Evolutionary conservation across 1,139 yeast species (phyloP), one percentile per base, ranked within the genome.

Genomic region (Candida sanyaensis): DNA sequence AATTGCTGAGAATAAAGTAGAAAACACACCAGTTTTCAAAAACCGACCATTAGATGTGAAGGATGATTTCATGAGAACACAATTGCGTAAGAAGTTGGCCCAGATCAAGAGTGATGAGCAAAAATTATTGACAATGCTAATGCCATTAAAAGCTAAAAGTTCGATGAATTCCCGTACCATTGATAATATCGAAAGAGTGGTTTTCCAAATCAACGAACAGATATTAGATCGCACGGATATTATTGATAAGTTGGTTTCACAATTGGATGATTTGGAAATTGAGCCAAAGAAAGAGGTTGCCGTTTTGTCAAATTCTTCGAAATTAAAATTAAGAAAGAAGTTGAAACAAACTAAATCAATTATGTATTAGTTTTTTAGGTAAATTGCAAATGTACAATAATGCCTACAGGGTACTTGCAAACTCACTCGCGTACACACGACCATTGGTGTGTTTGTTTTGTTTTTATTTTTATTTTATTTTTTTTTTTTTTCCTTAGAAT

Each of bases 121-220:
- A 28, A 49, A 60, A 30, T 44, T 65, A 11, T 50, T 58, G 7
- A 39, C 52, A n/a, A 41, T 51, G 34, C 52, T 68, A 54, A 61
- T 67, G 58, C 67, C 71, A 2, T 49, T 67, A 9, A 68, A 67
- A 44, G 64, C 66, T 2, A 55, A 50, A 42, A 44, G 55, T 6
- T 48, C 53, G 11, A 48, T 52, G 8, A 51, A 52, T 11, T 46
- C 50, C 4, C 43, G 55, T 8, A 50, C 63, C 2, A 42, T 63
- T 6, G 56, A 59, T 6, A 62, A 61, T 41, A 44, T 64, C 37
- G 66, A 60, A 42, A 51, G 56, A 43, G 54, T 65, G 2, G 48
- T 68, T 6, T 62, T 55, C 45, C 62, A 62, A 39, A 50, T 66
- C 8, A 62, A 64, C 48, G 58, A 57, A 29, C 49, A 55, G 26